Base-by-base conservation (phyloP, 495 filamentous ascomycete species). In the Patellaria atrata region DNA sequence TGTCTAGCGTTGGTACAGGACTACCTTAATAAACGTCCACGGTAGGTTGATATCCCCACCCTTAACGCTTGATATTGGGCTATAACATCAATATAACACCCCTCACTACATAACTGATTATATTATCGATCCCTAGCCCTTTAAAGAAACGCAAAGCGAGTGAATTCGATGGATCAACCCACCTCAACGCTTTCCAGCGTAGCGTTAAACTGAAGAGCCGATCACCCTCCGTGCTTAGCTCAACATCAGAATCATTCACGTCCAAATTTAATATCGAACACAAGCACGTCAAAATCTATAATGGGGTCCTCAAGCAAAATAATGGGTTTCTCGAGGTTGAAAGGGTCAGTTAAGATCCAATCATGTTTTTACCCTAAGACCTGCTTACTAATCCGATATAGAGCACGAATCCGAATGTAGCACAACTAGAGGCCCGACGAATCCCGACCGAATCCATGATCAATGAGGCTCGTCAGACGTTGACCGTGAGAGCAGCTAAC, bases 401-500 rank as follows among this genome's bases (percentile, higher is more conserved):
- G 28, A 18, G 15, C 9, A 17, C 28, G 20, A n/a, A 6, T 8
- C 32, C 32, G 9, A 22, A 34, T 22, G 17, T 34, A 4, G 11
- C 16, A 22, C 32, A 16, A 18, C 37, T 54, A 19, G 31, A 53
- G 26, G 29, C 47, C 12, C 23, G 25, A 7, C 30, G 33, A n/a
- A 37, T 59, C 10, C 57, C 57, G 7, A 53, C 52, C 0, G 30
- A 39, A 14, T 25, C 37, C 1, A 60, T 60, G 57, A 11, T 41
- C 4, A 15, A 30, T 3, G 31, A 35, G 5, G 49, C 57, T 17
- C 29, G 30, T 2, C n/a, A 18, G 6, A 32, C 50, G 0, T 25
- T 32, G 2, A 41, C 37, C 8, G 27, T 25, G 1, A 16, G 12
- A 1, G 56, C 56, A 1, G 38, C 46, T 11, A 28, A 38, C 11